phyloP scores from a whole-genome alignment of 495 filamentous ascomycete genomes.

The Geopyxis carbonaria region DNA sequence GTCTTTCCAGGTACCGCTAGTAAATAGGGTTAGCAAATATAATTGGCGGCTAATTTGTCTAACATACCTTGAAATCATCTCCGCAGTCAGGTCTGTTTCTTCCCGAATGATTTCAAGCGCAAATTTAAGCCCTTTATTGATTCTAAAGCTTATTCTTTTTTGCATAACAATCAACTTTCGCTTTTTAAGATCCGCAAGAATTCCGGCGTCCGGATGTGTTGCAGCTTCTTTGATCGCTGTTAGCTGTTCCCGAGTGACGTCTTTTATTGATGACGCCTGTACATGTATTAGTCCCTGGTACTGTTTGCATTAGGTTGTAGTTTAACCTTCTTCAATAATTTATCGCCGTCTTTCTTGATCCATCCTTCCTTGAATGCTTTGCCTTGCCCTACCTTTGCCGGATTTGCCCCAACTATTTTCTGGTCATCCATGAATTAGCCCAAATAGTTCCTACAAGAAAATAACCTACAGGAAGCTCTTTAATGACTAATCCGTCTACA shows the following conservation, averaged over 20 bases:
- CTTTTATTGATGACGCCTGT: constrained; percentile 51
- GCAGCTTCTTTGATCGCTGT: constrained; percentile 48
- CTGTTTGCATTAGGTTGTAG: neutral
- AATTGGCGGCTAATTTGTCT: too few relatives aligned
- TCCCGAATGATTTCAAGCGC: constrained; percentile 72
- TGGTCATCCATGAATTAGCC: constrained; percentile 24
- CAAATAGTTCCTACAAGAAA: constrained; percentile 6
- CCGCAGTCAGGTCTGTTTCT: constrained; percentile 84
- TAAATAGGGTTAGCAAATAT: constrained; percentile 10
- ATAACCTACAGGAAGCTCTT: constrained; percentile 44
- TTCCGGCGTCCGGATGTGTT: constrained; percentile 51
- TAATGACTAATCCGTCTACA: constrained; percentile 60
- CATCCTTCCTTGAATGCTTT: constrained; percentile 94
- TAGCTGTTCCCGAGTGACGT: constrained; percentile 59
- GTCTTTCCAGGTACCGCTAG: constrained; percentile 60
- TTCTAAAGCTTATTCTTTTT: constrained; percentile 71
- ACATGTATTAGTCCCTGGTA: constrained; percentile 3
- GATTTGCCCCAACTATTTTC: constrained; percentile 56
- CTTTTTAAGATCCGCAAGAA: constrained; percentile 65
- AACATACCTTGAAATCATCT: constrained; percentile 57
- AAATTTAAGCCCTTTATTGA: constrained; percentile 73
- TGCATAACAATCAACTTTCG: constrained; percentile 65
- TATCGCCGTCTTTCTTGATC: constrained; percentile 70
- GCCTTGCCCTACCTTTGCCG: constrained; percentile 77
- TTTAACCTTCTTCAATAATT: constrained; percentile 30